Evolutionary conservation across 2,329 filamentous ascomycete species (phyloP).

Genomic region (Drechslerella dactyloides): DNA sequence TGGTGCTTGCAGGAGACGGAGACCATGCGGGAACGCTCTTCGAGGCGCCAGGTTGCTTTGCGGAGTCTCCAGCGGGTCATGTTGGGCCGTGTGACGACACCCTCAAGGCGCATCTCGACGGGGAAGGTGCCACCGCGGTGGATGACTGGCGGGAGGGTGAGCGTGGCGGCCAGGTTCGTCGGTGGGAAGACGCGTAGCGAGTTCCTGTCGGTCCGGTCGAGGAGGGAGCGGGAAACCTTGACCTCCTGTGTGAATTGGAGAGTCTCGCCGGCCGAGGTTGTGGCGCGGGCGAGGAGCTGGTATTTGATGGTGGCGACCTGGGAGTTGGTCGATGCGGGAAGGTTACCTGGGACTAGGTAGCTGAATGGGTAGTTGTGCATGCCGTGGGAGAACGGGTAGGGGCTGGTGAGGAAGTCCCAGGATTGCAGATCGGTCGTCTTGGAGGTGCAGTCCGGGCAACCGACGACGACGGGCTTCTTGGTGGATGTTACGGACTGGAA

Average conservation of each 20-base stretch:
- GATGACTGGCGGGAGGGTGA: conserved; percentile 80
- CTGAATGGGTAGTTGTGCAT: conserved; percentile 86
- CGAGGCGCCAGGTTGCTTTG: conserved; percentile 90
- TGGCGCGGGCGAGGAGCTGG: conserved; percentile 72
- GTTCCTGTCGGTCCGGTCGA: conserved; percentile 80
- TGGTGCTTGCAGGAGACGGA: conserved; percentile 83
- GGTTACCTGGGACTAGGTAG: conserved; percentile 79
- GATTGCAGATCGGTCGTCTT: conserved; percentile 75
- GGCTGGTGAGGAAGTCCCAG: conserved; percentile 74
- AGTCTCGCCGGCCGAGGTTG: conserved; percentile 67
- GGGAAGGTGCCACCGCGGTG: conserved; percentile 84
- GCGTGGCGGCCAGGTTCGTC: conserved; percentile 86
- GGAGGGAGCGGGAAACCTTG: conserved; percentile 78
- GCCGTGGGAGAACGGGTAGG: conserved; percentile 62
- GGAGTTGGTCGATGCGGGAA: conserved; percentile 83
- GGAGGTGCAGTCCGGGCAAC: conserved; percentile 78
- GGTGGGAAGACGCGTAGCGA: conserved; percentile 94
- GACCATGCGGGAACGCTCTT: conserved; percentile 81
- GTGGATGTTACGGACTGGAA: conserved; percentile 74
- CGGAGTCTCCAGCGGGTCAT: conserved; percentile 87
- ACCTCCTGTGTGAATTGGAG: conserved; percentile 72
- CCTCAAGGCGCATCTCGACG: conserved; percentile 80
- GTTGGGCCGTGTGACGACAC: conserved; percentile 76
- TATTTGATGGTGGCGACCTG: conserved; percentile 77
- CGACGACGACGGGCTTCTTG: conserved; percentile 79